Conservation (phyloP, 345 rosid species). For the Angophora floribunda region DNA sequence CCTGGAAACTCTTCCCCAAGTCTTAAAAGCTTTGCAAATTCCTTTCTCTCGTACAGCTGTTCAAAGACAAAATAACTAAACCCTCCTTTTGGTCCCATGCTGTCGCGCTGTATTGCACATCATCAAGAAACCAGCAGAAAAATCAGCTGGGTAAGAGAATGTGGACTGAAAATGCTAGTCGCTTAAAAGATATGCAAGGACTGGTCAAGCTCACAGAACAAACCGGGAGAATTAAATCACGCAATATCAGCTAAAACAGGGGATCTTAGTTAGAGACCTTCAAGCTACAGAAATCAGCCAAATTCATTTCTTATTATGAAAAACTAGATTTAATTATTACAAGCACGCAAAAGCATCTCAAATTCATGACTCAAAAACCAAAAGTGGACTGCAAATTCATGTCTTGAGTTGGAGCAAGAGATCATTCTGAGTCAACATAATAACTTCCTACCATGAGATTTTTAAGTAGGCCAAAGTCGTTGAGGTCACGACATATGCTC, state of each 20-base stretch:
- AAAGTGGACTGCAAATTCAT: not conserved
- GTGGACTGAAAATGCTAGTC: not conserved
- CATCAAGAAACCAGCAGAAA: not conserved
- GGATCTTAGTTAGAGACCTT: not conserved
- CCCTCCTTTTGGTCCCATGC: slow-evolving; percentile 89
- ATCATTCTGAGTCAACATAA: not conserved
- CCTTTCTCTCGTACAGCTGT: slow-evolving; percentile 53
- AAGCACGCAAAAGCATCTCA: not conserved
- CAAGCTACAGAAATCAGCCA: not conserved
- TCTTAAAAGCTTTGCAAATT: slow-evolving; percentile 72
- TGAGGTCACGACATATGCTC: slow-evolving; percentile 78
- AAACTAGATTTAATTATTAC: not conserved
- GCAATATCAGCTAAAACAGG: not conserved
- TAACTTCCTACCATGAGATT: slow-evolving; percentile 65
- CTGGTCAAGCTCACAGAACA: not conserved
- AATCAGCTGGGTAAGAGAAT: not conserved
- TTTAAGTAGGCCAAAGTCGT: slow-evolving; percentile 65
- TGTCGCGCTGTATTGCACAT: slow-evolving; percentile 49
- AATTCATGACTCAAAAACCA: not conserved
- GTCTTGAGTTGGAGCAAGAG: not conserved
- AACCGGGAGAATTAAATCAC: not conserved
- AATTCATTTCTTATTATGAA: not conserved
- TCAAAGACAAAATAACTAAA: slow-evolving; percentile 86
- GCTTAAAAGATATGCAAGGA: not conserved
- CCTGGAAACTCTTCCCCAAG: slow-evolving; percentile 95